A percentile compares a stretch with the other conserved stretches of the same genome.
phyloP scores from a whole-genome alignment of 495 filamentous ascomycete species.

The Aspergillus panamensis region DNA sequence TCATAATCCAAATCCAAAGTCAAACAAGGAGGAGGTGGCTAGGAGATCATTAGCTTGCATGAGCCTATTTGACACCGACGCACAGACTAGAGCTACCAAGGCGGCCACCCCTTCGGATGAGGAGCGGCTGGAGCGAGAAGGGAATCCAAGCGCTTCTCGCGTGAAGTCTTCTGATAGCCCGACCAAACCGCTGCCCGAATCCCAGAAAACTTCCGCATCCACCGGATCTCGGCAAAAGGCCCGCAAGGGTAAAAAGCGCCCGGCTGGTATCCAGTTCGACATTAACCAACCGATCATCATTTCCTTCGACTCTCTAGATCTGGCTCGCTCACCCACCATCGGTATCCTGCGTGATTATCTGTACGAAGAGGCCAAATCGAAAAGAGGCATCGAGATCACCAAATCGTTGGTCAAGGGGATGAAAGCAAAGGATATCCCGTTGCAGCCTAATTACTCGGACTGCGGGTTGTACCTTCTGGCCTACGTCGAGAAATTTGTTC shows the following conservation, averaged over 20 bases:
- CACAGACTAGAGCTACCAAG: slow-evolving; percentile 4
- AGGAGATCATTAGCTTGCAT: slow-evolving; percentile 28
- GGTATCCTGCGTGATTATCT: slow-evolving; percentile 73
- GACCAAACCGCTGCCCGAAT: background rate
- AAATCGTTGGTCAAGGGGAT: slow-evolving; percentile 54
- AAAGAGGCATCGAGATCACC: slow-evolving; percentile 58
- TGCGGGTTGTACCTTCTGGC: slow-evolving; percentile 83
- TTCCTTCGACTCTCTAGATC: slow-evolving; percentile 80
- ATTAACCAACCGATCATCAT: slow-evolving; percentile 64
- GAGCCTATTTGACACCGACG: slow-evolving; percentile 19
- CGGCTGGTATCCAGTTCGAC: slow-evolving; percentile 25
- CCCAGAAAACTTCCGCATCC: background rate
- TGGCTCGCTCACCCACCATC: slow-evolving; percentile 56
- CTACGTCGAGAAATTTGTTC: slow-evolving; percentile 77
- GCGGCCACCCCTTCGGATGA: slow-evolving; percentile 12
- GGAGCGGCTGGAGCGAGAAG: slow-evolving; percentile 31
- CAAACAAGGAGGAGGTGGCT: slow-evolving; percentile 22
- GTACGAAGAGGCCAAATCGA: slow-evolving; percentile 63
- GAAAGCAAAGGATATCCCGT: slow-evolving; percentile 66
- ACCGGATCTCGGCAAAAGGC: slow-evolving; percentile 13
- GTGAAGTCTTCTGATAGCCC: slow-evolving; percentile 15
- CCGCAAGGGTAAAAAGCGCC: slow-evolving; percentile 33
- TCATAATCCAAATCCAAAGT: slow-evolving; percentile 7
- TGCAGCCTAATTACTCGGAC: slow-evolving; percentile 81
- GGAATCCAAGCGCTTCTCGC: slow-evolving; percentile 17